These are phyloP conservation scores for Xylaria arbuscula DNA, from an alignment of 2,329 filamentous ascomycete genomes.

Conservation along the genomic window DNA sequence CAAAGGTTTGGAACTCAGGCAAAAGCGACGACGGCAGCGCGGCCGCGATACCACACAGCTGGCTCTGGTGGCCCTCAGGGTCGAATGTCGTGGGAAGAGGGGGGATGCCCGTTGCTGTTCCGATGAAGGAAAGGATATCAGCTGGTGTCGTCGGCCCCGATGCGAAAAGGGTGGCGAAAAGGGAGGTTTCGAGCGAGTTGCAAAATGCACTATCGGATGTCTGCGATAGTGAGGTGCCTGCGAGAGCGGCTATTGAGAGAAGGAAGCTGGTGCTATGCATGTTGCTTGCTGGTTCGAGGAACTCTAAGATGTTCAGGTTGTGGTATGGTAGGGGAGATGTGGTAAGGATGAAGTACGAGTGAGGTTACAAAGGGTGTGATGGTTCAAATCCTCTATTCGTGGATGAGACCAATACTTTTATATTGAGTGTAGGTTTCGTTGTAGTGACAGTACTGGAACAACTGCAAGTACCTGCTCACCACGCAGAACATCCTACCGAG, in stretches of 20 bases:
- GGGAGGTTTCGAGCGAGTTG: constrained; percentile 6
- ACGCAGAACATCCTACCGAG: constrained; percentile 6
- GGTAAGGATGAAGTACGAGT: not conserved
- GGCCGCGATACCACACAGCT: constrained; percentile 22
- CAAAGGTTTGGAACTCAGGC: constrained; percentile 18
- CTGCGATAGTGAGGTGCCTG: constrained; percentile 24
- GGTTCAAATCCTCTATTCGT: not conserved
- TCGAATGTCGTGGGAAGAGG: constrained; percentile 1
- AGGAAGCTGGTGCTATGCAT: constrained; percentile 13
- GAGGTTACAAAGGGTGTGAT: constrained; percentile 9
- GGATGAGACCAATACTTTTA: constrained; percentile 7
- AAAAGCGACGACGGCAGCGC: constrained; percentile 24
- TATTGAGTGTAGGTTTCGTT: constrained; percentile 9
- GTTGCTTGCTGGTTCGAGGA: constrained; percentile 12
- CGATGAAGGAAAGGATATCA: constrained; percentile 20
- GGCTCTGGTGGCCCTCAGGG: constrained; percentile 4
- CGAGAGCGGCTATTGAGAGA: constrained; percentile 20
- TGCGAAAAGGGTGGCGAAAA: constrained; percentile 6
- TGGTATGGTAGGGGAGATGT: not conserved
- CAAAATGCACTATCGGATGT: constrained; percentile 23
- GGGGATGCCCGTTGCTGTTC: constrained; percentile 1
- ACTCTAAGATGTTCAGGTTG: not conserved
- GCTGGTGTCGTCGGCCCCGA: constrained; percentile 17
- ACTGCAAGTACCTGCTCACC: not conserved
- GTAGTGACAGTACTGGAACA: not conserved